Evolutionary conservation across 306 rosid genomes (phyloP).

Genomic region (Datisca glomerata): DNA sequence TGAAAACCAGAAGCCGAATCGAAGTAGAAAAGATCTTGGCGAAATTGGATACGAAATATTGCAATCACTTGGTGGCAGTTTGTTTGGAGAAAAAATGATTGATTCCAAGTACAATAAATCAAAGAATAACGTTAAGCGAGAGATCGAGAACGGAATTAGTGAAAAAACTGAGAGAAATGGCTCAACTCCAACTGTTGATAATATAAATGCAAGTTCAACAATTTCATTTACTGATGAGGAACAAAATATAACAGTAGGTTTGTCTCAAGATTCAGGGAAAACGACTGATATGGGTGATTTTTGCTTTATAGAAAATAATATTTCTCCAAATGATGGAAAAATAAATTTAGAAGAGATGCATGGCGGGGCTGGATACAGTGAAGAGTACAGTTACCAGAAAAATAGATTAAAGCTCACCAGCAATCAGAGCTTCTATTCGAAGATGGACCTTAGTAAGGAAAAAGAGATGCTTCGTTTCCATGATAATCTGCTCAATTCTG

Average conservation of each 20-base stretch:
- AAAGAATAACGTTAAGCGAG: conserved; percentile 31
- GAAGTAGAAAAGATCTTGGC: conserved; percentile 47
- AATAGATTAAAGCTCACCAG: conserved; percentile 34
- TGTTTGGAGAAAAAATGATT: conserved; percentile 42
- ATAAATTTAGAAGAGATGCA: conserved; percentile 18
- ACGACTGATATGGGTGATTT: conserved; percentile 18
- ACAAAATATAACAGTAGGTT: conserved; percentile 17
- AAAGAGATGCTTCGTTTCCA: conserved; percentile 39
- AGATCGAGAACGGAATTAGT: conserved; percentile 13
- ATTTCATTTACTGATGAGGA: conserved; percentile 23
- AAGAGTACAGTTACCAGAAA: conserved; percentile 29
- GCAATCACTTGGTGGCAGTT: conserved; percentile 39
- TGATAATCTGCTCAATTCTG: conserved; percentile 41
- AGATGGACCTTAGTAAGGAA: conserved; percentile 28
- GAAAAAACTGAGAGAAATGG: conserved; percentile 28
- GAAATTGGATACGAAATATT: conserved; percentile 44
- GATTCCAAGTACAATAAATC: conserved; percentile 34
- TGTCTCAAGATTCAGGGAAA: conserved; percentile 18
- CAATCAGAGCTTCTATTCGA: conserved; percentile 31
- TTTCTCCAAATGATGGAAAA: conserved; percentile 17
- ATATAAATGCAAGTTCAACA: conserved; percentile 16
- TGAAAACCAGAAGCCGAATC: conserved; percentile 41
- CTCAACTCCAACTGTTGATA: conserved; percentile 17
- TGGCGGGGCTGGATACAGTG: conserved; percentile 11
- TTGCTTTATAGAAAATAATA: conserved; percentile 19